These are phyloP conservation scores for Kwoniella shandongensis DNA, from an alignment of 768 basidiomycete species.

Conservation along the genomic window DNA sequence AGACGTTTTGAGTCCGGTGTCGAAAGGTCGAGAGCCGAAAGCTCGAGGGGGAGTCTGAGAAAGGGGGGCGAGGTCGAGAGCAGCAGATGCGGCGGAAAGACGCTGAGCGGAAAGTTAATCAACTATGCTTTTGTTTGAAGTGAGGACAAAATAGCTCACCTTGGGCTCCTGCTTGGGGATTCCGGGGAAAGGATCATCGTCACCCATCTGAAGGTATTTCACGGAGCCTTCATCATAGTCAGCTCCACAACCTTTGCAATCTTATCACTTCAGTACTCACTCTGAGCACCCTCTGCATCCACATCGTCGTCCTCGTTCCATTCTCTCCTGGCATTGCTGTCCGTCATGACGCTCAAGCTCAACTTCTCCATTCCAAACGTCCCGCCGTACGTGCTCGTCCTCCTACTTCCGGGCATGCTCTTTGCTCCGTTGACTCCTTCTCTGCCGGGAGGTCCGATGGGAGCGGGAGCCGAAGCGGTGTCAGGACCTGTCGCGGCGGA, in stretches of 20 bases:
- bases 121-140: background rate
- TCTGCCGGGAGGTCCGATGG: conserved; percentile 40
- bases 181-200: conserved; percentile 78
- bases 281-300: conserved; percentile 47
- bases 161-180: conserved; percentile 32
- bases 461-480: conserved; percentile 24
- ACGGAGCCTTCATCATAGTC: conserved; percentile 34
- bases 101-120: conserved; percentile 49
- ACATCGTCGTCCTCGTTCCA: conserved; percentile 48
- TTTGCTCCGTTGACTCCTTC: conserved; percentile 42
- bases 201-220: conserved; percentile 66
- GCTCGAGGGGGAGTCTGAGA: conserved; percentile 71
- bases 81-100: conserved; percentile 85
- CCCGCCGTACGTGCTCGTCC: conserved; percentile 41
- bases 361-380: conserved; percentile 52
- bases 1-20: conserved; percentile 61
- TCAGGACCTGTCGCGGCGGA: conserved; percentile 56
- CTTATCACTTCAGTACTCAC: conserved; percentile 20
- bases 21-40: conserved; percentile 61
- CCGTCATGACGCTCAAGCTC: conserved; percentile 49
- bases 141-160: conserved; percentile 11
- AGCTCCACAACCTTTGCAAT: background rate
- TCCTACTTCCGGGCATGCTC: conserved; percentile 50
- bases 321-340: conserved; percentile 15
- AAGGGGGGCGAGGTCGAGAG: conserved; percentile 85